These are phyloP conservation scores for Clathrus columnatus DNA, from an alignment of 768 basidiomycete species.

Conservation along the genomic window DNA sequence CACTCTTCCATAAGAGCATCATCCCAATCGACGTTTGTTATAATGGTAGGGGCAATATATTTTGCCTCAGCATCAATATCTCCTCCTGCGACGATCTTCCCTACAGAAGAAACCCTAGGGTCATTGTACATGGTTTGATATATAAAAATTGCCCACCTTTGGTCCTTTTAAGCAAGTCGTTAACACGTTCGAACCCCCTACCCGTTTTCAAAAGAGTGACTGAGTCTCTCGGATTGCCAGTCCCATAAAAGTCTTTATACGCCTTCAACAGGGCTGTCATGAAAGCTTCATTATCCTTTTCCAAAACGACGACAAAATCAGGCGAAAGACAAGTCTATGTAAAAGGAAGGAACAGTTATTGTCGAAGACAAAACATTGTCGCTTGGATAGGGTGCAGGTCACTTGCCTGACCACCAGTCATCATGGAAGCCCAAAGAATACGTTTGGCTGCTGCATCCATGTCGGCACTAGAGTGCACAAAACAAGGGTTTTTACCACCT, in stretches of 20 bases:
- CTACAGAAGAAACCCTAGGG: conserved; percentile 18
- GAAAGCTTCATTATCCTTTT: not conserved
- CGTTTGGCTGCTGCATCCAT: conserved; percentile 55
- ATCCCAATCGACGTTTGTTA: conserved; percentile 47
- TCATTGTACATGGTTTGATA: not conserved
- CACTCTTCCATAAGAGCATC: conserved; percentile 76
- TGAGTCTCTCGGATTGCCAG: not conserved
- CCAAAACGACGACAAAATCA: not conserved
- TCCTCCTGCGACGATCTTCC: conserved; percentile 57
- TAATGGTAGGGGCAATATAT: conserved; percentile 65
- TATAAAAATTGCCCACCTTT: not conserved
- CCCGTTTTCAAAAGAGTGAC: not conserved
- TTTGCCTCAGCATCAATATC: conserved; percentile 43
- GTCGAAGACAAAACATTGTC: not conserved
- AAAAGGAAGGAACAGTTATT: not conserved
- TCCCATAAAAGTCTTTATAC: not conserved
- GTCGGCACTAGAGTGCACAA: conserved; percentile 63
- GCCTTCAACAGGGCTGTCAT: not conserved
- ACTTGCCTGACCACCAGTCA: conserved; percentile 52
- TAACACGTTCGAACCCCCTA: not conserved
- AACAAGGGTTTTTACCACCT: conserved; percentile 58
- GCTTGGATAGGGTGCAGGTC: not conserved
- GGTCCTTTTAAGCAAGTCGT: not conserved
- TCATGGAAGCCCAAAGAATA: conserved; percentile 68
- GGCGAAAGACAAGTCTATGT: not conserved